Percentiles rank a stretch among this genome's conserved stretches.
These are phyloP conservation scores for Trichoderma endophyticum DNA, from an alignment of 2,329 filamentous ascomycete genomes.

Conservation along the genomic window DNA sequence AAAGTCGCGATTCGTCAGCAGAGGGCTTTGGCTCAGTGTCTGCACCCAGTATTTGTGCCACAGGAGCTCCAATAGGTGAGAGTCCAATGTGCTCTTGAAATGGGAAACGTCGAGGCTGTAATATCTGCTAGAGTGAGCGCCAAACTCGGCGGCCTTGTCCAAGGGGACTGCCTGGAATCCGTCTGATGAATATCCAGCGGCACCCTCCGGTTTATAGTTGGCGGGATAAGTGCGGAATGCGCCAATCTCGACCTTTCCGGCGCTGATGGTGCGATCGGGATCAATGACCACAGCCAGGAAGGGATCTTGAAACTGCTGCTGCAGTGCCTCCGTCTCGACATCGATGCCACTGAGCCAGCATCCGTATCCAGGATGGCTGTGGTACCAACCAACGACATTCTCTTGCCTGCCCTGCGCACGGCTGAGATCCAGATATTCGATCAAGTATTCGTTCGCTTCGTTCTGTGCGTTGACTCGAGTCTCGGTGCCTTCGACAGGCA, in stretches of 20 bases:
- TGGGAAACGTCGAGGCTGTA: slow-evolving; percentile 89
- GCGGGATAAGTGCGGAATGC: slow-evolving; percentile 90
- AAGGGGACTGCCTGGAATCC: slow-evolving; percentile 78
- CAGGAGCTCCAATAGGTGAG: slow-evolving; percentile 77
- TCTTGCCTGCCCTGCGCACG: slow-evolving; percentile 76
- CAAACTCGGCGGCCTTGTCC: slow-evolving; percentile 94
- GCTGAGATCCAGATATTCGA: slow-evolving; percentile 74
- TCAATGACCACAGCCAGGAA: slow-evolving; percentile 96
- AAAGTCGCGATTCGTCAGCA: slow-evolving; percentile 90
- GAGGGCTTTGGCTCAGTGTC: slow-evolving; percentile 84
- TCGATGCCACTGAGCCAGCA: slow-evolving; percentile 98
- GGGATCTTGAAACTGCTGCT: slow-evolving; percentile 83
- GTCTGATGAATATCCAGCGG: slow-evolving; percentile 37
- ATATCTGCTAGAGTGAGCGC: slow-evolving; percentile 85
- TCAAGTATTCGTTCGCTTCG: slow-evolving; percentile 96
- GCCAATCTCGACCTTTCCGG: slow-evolving; percentile 94
- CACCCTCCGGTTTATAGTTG: slow-evolving; percentile 55
- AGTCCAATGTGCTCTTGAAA: slow-evolving; percentile 90
- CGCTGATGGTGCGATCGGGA: slow-evolving; percentile 89
- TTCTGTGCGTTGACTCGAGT: slow-evolving; percentile 94
- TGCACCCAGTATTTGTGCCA: slow-evolving; percentile 99
- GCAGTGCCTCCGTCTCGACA: slow-evolving; percentile 79
- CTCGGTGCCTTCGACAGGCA: slow-evolving; percentile 97
- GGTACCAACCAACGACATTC: slow-evolving; percentile 97
- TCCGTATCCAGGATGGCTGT: slow-evolving; percentile 94